Evolutionary conservation across 164 flowering plant species (phyloP), one percentile per base, ranked within the genome.

Genomic region (Stephania yunnanensis): DNA sequence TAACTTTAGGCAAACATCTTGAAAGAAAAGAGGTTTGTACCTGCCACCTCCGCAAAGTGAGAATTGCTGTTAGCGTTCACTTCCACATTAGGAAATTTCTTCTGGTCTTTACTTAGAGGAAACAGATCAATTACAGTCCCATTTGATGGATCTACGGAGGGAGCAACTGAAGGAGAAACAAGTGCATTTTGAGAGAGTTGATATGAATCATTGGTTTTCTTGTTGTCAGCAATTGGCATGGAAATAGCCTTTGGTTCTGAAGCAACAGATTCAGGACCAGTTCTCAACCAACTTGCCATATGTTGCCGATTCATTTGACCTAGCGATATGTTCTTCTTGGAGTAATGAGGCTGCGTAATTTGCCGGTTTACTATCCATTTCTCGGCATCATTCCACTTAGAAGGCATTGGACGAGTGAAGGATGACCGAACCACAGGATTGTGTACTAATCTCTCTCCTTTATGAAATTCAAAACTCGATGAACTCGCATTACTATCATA

Each of bases 331-430:
- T 61, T 70, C 84, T 84, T 90, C 83, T 83, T 94, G 4, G 84
- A 73, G 75, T 76, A 55, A 79, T 79, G 80, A 64, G 78, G 74
- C 46, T 80, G 89, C 84, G 86, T 87, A 1, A 87, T 78, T 75
- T 87, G 68, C 78, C 83, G 89, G 1, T 95, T 92, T 10, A 92
- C 92, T 72, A 93, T 88, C 98, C 98, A 93, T 74, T 93, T 92
- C 83, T 90, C 92, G 1, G 97, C 98, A 84, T 93, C 95, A 77
- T 93, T 97, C 98, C 98, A 93, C 78, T 93, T 93, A 8, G 98
- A 93, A 36, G 94, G 97, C 8, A 92, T 85, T 3, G 88, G 90
- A 79, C 90, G 91, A 2, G 91, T 88, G 78, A 90, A 89, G 7
- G 92, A 87, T 36, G 42, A 36, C 1, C 84, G 82, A 13, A 85